These are phyloP conservation scores for Blastobotrys buckinghamii DNA, from an alignment of 1,139 yeast species.

Conservation along the genomic window DNA sequence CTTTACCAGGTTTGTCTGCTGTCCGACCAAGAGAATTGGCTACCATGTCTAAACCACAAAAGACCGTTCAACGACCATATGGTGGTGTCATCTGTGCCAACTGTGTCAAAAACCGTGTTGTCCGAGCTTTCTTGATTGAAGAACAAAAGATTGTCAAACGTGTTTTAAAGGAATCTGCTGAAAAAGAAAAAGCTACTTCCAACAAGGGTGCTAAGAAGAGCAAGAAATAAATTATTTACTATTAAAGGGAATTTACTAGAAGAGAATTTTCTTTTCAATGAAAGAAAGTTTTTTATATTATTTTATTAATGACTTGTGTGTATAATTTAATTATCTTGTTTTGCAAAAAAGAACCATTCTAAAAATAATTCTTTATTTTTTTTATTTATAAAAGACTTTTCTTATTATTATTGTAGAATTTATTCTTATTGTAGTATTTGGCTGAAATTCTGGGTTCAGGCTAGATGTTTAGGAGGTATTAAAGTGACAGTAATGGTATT, in stretches of 20 bases:
- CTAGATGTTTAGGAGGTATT: too few relatives aligned
- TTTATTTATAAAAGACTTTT: too few relatives aligned
- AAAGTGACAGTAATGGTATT: too few relatives aligned
- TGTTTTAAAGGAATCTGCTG: slow-evolving; percentile 92
- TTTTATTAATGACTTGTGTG: neutral
- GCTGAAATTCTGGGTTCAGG: too few relatives aligned
- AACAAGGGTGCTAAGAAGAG: slow-evolving; percentile 30
- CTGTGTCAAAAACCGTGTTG: slow-evolving; percentile 98
- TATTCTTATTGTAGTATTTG: too few relatives aligned
- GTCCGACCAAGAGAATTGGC: slow-evolving; percentile 99
- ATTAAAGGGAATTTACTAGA: neutral
- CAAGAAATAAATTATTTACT: slow-evolving; percentile 12
- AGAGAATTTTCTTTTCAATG: neutral
- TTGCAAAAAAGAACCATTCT: neutral
- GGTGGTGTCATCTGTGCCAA: slow-evolving; percentile 99
- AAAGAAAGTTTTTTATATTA: neutral
- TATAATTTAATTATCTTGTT: neutral
- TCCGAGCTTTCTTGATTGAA: slow-evolving; percentile 98
- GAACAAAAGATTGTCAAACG: slow-evolving; percentile 99
- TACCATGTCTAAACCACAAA: slow-evolving; percentile 87
- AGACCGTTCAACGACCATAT: slow-evolving; percentile 98
- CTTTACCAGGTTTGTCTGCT: slow-evolving; percentile 82
- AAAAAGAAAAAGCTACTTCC: slow-evolving; percentile 58
- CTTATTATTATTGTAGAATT: too few relatives aligned
- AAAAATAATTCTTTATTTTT: too few relatives aligned